A percentile compares a stretch with the other conserved stretches of the same genome.
phyloP scores from a whole-genome alignment of 2,329 filamentous ascomycete genomes.

The Monosporascus sp. region DNA sequence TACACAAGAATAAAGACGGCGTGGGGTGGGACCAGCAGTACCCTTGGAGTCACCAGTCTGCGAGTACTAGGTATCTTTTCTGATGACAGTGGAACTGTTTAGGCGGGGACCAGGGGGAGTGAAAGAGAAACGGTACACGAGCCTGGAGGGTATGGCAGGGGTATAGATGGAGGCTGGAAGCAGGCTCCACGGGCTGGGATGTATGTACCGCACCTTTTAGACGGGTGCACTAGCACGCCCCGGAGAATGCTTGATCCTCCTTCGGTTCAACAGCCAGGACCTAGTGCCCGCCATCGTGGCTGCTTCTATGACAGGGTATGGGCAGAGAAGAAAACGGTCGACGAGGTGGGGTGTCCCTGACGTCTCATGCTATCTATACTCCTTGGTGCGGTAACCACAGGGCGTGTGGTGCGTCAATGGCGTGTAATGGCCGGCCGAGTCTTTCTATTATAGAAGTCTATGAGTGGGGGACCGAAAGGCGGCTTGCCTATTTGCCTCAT shows the following conservation, averaged over 20 bases:
- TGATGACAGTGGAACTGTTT: neutral
- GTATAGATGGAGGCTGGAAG: neutral
- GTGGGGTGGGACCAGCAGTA: neutral
- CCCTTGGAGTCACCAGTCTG: neutral
- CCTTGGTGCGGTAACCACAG: neutral
- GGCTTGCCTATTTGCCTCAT: neutral
- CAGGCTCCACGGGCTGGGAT: neutral
- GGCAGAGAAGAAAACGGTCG: neutral
- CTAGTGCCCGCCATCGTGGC: neutral
- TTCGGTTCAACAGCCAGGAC: neutral
- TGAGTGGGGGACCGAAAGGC: neutral
- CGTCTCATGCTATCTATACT: neutral
- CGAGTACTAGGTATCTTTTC: neutral
- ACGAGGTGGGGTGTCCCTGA: neutral
- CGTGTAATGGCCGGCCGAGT: neutral
- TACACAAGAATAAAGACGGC: neutral
- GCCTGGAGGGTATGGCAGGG: neutral
- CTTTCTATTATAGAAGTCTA: neutral
- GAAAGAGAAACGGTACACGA: neutral
- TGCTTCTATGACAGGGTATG: neutral
- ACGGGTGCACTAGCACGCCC: neutral
- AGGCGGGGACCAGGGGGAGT: neutral
- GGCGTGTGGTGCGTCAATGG: neutral
- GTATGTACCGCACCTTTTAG: neutral
- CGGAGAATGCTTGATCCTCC: neutral